Conservation (phyloP, 306 rosid genomes). For the Vigna trinervia region DNA sequence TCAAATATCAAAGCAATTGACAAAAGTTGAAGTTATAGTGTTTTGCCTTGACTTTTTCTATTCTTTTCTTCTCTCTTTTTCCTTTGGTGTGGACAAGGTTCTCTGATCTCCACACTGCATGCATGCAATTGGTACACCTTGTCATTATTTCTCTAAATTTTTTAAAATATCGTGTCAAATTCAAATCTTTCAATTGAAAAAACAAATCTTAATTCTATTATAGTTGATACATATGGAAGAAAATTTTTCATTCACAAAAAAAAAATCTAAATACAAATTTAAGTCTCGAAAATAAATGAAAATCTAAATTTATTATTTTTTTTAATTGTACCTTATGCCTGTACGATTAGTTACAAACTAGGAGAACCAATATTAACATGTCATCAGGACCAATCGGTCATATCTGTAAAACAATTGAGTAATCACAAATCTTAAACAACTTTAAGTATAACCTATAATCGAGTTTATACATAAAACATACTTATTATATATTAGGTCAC, state of each 20-base stretch:
- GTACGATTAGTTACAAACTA: accelerated
- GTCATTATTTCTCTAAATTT: too few relatives aligned
- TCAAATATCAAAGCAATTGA: conserved; percentile 30
- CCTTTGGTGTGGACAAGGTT: conserved; percentile 24
- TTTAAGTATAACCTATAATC: too few relatives aligned
- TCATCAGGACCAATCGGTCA: accelerated
- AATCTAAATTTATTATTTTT: too few relatives aligned
- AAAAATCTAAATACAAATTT: too few relatives aligned
- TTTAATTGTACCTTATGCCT: too few relatives aligned
- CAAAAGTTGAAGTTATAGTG: conserved; percentile 34
- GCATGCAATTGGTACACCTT: conserved; percentile 39
- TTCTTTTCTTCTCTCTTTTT: conserved; percentile 6
- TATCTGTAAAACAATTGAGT: accelerated
- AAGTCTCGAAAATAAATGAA: too few relatives aligned
- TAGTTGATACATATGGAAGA: too few relatives aligned
- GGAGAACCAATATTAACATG: too few relatives aligned
- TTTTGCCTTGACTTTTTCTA: background rate
- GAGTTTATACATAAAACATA: too few relatives aligned
- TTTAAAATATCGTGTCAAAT: background rate
- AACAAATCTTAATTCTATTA: too few relatives aligned
- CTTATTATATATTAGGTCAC: accelerated
- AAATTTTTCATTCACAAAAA: too few relatives aligned
- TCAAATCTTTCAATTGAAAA: background rate
- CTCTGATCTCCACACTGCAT: conserved; percentile 40
- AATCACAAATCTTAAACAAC: too few relatives aligned